phyloP scores from a whole-genome alignment of 805 yeast species.

The Saturnispora ahearnii region DNA sequence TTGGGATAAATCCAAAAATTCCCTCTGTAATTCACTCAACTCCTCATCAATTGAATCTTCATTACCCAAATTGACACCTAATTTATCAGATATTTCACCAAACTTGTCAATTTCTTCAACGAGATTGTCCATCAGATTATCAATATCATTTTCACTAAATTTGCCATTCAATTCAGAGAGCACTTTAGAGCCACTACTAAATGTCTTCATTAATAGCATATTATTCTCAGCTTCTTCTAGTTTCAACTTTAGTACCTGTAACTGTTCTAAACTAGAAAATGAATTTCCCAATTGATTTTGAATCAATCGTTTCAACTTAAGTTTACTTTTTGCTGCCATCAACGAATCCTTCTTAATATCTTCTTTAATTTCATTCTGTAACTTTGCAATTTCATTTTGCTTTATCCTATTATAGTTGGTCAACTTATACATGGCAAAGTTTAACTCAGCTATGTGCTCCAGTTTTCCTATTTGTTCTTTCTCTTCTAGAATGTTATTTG shows the following conservation, averaged over 20 bases:
- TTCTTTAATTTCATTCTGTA: constrained; percentile 10
- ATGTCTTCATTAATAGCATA: constrained; percentile 15
- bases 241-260: constrained; percentile 17
- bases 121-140: constrained; percentile 17
- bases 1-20: constrained; percentile 6
- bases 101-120: constrained; percentile 15
- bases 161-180: constrained; percentile 20
- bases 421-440: constrained; percentile 20
- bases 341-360: constrained; percentile 15
- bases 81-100: constrained; percentile 13
- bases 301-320: constrained; percentile 18
- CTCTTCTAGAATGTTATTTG: neutral
- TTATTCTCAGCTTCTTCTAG: constrained; percentile 24
- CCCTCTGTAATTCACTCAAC: constrained; percentile 11
- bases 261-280: constrained; percentile 17
- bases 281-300: constrained; percentile 18
- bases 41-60: constrained; percentile 22
- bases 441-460: constrained; percentile 22
- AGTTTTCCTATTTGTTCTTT: constrained; percentile 14
- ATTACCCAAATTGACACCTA: constrained; percentile 3
- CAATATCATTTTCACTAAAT: constrained; percentile 14
- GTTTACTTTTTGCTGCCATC: constrained; percentile 18
- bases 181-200: constrained; percentile 20
- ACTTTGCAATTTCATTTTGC: constrained; percentile 8
- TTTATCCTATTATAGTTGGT: constrained; percentile 14